Percentiles rank a stretch among this genome's conserved stretches.
Conservation (phyloP, 257 asterid genomes). For the Scutellaria baicalensis region DNA sequence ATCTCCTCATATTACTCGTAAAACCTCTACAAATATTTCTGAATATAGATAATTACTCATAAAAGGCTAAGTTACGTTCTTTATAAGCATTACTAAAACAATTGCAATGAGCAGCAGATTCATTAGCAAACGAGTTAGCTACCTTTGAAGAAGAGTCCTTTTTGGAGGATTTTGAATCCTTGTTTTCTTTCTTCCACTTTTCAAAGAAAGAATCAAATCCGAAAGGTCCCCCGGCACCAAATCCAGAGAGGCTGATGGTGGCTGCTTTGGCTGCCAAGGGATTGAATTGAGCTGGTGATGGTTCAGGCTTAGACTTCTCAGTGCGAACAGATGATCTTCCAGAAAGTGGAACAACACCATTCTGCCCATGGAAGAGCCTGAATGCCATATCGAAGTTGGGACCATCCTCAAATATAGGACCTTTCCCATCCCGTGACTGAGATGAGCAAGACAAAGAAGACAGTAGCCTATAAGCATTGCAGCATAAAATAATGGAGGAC, state of each 20-base stretch:
- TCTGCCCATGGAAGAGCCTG: slow-evolving; percentile 90
- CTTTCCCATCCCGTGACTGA: slow-evolving; percentile 58
- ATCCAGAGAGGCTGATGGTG: slow-evolving; percentile 75
- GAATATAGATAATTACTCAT: not conserved
- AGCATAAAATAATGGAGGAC: not conserved
- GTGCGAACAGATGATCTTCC: slow-evolving; percentile 36
- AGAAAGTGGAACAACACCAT: slow-evolving; percentile 86
- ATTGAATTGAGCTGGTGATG: slow-evolving; percentile 55
- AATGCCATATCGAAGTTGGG: slow-evolving; percentile 87
- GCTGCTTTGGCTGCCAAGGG: slow-evolving; percentile 97
- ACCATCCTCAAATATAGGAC: slow-evolving; percentile 97
- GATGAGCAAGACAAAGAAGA: slow-evolving; percentile 8
- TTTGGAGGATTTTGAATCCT: slow-evolving; percentile 54
- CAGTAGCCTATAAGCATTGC: not conserved
- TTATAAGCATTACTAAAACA: not conserved
- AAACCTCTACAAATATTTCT: not conserved
- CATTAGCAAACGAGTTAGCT: slow-evolving; percentile 4
- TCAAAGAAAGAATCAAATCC: slow-evolving; percentile 72
- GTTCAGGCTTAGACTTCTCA: slow-evolving; percentile 41
- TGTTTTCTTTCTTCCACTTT: slow-evolving; percentile 48
- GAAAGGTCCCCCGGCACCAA: slow-evolving; percentile 84
- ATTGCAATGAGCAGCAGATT: not conserved
- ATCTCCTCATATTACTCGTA: not conserved
- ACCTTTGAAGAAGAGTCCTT: slow-evolving; percentile 63
- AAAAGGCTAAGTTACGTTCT: not conserved